Conservation (phyloP, 257 asterid genomes). For the Verbascum thapsus region DNA sequence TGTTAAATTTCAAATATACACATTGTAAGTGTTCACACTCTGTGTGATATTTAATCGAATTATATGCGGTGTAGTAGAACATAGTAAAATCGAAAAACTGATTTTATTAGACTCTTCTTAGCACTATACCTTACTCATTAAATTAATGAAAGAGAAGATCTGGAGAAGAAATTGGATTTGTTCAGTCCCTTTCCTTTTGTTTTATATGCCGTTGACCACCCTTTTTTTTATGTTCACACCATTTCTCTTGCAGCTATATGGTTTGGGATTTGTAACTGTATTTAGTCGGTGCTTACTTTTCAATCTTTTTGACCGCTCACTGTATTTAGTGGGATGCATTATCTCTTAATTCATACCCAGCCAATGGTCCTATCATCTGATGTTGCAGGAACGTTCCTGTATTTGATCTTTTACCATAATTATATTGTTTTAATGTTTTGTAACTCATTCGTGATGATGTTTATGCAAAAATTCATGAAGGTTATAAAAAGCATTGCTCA, state of each 20-base stretch:
- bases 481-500: not conserved
- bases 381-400: no score
- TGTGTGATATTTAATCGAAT: not conserved
- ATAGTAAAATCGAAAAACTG: not conserved
- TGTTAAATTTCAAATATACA: not conserved
- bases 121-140: not conserved
- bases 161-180: not conserved
- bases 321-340: no score
- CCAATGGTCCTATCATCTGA: no score
- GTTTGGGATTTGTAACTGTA: not conserved
- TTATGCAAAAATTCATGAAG: not conserved
- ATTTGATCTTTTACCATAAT: not conserved
- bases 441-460: not conserved
- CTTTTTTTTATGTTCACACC: conserved; percentile 3
- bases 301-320: not conserved
- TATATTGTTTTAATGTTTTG: not conserved
- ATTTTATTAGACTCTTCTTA: not conserved
- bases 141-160: conserved; percentile 6
- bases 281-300: not conserved
- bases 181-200: not conserved
- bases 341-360: not conserved
- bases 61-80: not conserved
- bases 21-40: not conserved
- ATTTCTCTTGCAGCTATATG: not conserved
- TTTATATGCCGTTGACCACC: not conserved